Percentiles rank a stretch among this genome's conserved stretches.
Conservation (phyloP, 345 rosid genomes). For the Gynandropsis gynandra region DNA sequence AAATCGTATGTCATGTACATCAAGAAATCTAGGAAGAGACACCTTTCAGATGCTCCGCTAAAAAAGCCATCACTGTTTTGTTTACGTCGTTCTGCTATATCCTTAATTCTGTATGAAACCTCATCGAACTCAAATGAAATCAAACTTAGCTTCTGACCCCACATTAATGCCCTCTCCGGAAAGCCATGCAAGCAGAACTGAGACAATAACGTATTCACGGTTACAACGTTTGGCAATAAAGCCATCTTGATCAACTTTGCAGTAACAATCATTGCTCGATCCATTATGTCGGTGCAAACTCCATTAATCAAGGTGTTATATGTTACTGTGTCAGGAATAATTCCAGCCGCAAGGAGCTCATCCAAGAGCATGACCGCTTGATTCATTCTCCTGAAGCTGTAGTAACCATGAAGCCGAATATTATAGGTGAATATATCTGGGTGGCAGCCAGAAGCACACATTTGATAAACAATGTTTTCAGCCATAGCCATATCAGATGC, state of each 20-base stretch:
- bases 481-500: slow-evolving; percentile 45
- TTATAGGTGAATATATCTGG: slow-evolving; percentile 69
- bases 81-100: slow-evolving; percentile 31
- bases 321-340: slow-evolving; percentile 56
- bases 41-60: slow-evolving; percentile 38
- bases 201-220: slow-evolving; percentile 47
- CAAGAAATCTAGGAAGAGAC: slow-evolving; percentile 55
- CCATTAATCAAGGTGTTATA: slow-evolving; percentile 61
- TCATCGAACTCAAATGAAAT: slow-evolving; percentile 56
- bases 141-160: slow-evolving; percentile 61
- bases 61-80: slow-evolving; percentile 17
- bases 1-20: slow-evolving; percentile 60
- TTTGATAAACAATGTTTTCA: slow-evolving; percentile 35
- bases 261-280: slow-evolving; percentile 50
- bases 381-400: slow-evolving; percentile 35
- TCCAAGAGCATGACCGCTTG: slow-evolving; percentile 46
- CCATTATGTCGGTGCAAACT: slow-evolving; percentile 43
- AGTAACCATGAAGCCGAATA: slow-evolving; percentile 45
- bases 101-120: slow-evolving; percentile 40
- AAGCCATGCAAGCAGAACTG: slow-evolving; percentile 63
- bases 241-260: slow-evolving; percentile 75
- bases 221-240: slow-evolving; percentile 52
- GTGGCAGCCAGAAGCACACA: slow-evolving; percentile 43
- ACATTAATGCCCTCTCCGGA: slow-evolving; percentile 51
- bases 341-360: slow-evolving; percentile 48